phyloP scores from a whole-genome alignment of 2,329 filamentous ascomycete genomes.

The Colletotrichum falcatum region DNA sequence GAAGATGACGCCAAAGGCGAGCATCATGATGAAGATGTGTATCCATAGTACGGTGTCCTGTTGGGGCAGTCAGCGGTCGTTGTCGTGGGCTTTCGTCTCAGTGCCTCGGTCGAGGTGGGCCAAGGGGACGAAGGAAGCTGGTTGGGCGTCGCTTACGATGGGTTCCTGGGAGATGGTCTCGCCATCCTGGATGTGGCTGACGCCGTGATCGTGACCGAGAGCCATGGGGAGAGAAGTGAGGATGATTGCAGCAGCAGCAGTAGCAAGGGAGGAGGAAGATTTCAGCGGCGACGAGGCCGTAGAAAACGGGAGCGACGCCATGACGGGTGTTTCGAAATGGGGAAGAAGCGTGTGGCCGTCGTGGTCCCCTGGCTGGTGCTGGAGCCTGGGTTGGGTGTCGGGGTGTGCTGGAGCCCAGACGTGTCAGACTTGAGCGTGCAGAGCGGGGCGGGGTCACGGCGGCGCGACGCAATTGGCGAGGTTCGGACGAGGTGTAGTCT shows the following conservation, averaged over 20 bases:
- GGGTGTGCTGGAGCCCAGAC: slow-evolving; percentile 33
- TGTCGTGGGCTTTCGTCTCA: slow-evolving; percentile 3
- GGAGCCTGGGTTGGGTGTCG: neutral
- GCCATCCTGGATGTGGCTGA: slow-evolving; percentile 74
- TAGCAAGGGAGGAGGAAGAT: slow-evolving; percentile 18
- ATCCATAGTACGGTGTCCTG: slow-evolving; percentile 89
- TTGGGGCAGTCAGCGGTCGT: slow-evolving; percentile 51
- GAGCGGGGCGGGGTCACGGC: slow-evolving; percentile 36
- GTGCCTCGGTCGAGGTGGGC: neutral
- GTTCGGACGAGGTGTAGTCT: slow-evolving; percentile 35
- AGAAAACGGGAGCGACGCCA: slow-evolving; percentile 34
- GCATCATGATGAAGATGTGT: slow-evolving; percentile 89
- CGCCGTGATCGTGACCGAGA: slow-evolving; percentile 61
- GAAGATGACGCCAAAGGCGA: slow-evolving; percentile 92
- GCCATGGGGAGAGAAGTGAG: slow-evolving; percentile 40
- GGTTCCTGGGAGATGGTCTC: slow-evolving; percentile 78
- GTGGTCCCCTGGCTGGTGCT: too few species aligned
- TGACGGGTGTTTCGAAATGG: slow-evolving; percentile 38
- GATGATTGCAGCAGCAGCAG: slow-evolving; percentile 22
- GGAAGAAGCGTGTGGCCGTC: slow-evolving; percentile 10
- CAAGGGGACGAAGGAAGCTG: neutral
- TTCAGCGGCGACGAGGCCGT: slow-evolving; percentile 33
- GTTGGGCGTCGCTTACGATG: slow-evolving; percentile 64
- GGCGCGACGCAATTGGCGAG: slow-evolving; percentile 39
- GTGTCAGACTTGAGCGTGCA: slow-evolving; percentile 39